Conservation (phyloP, 148 eudicot species). For the Tetragonia tetragonoides region DNA sequence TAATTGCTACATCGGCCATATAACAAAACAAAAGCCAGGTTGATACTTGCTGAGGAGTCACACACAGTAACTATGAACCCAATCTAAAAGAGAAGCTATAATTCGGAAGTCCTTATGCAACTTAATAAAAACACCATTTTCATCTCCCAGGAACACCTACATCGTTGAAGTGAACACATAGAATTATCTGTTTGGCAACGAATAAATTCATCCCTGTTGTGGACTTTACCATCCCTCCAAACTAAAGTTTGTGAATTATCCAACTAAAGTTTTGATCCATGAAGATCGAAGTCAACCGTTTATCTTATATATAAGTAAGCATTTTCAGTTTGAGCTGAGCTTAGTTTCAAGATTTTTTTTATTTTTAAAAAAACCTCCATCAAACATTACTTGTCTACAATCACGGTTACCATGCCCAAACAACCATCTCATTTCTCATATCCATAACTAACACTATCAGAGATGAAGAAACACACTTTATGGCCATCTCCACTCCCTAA, state of each 20-base stretch:
- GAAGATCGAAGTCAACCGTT: neutral
- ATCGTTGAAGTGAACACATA: too few relatives aligned
- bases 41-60: neutral
- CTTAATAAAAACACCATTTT: neutral
- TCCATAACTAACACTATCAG: neutral
- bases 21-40: neutral
- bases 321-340: neutral
- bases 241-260: too few relatives aligned
- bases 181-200: too few relatives aligned
- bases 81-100: neutral
- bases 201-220: neutral
- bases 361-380: neutral
- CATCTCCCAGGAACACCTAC: neutral
- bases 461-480: neutral
- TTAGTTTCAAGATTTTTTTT: neutral
- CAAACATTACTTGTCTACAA: neutral
- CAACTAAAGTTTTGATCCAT: too few relatives aligned
- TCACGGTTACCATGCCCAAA: neutral
- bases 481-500: constrained; percentile 1
- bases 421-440: neutral
- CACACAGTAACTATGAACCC: neutral
- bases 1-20: neutral
- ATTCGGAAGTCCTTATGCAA: neutral
- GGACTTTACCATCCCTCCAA: neutral
- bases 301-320: neutral